phyloP scores from a whole-genome alignment of 768 basidiomycete species.

The Hebeloma cylindrosporum region DNA sequence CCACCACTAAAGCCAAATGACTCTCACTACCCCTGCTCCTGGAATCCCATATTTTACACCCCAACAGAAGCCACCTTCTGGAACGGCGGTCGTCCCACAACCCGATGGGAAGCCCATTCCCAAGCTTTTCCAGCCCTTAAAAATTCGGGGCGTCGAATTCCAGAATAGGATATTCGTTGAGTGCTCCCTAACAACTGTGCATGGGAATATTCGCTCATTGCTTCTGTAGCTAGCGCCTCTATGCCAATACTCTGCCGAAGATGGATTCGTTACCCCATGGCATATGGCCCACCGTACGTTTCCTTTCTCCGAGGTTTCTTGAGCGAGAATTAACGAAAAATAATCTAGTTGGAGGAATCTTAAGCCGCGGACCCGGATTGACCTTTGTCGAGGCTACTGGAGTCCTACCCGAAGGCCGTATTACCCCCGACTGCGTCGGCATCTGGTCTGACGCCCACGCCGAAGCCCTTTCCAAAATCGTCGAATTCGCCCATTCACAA shows the following conservation, averaged over 20 bases:
- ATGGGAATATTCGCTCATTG: neutral
- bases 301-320: constrained; percentile 17
- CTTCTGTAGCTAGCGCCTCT: constrained; percentile 47
- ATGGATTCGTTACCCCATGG: constrained; percentile 55
- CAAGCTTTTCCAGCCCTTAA: constrained; percentile 50
- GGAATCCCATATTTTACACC: constrained; percentile 48
- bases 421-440: constrained; percentile 60
- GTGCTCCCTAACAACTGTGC: constrained; percentile 11
- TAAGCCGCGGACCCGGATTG: constrained; percentile 51
- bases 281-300: constrained; percentile 58
- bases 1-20: too few relatives aligned
- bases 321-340: constrained; percentile 13
- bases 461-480: constrained; percentile 41
- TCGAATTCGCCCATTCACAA: constrained; percentile 73
- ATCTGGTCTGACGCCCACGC: constrained; percentile 55
- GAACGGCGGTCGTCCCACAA: constrained; percentile 43
- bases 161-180: constrained; percentile 56
- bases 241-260: constrained; percentile 58
- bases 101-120: constrained; percentile 36
- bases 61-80: constrained; percentile 42
- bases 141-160: constrained; percentile 51
- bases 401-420: constrained; percentile 53
- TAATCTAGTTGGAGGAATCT: constrained; percentile 45
- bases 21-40: constrained; percentile 43
- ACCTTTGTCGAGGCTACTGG: constrained; percentile 66